Base-by-base conservation (phyloP, 164 flowering plant genomes). In the Pachysandra terminalis region DNA sequence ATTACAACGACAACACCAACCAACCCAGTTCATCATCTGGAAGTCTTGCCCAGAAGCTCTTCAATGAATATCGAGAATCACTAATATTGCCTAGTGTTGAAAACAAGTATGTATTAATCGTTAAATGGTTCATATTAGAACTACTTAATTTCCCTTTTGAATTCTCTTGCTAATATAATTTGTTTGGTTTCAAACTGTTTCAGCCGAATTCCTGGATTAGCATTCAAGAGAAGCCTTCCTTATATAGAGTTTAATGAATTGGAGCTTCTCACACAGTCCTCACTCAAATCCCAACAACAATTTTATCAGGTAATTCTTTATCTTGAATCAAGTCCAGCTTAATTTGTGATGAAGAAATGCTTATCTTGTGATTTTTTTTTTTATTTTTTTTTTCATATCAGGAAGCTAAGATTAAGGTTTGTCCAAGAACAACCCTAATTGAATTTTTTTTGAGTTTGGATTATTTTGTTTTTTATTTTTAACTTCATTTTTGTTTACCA, bases 391-490 rank as follows among this genome's bases (percentile, higher is more conserved):
- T 40, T 61, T 45, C 23, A 68, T 63, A n/a, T 19, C 93, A 92
- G 97, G 96, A 77, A 80, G 91, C 90, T 25, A 72, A 85, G 73
- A 87, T 93, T 66, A 85, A 90, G 98, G 98, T 92, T 41, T 55
- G 79, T 61, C 10, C 13, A 23, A 4, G 8, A 9, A 21, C 19
- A 4, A 27, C 27, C 25, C 17, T 35, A 3, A 32, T 32, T 32
- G 3, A 3, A 3, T 32, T 32, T 3, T 7, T 32, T 32, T 32
- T 7, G 7, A 32, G 7, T 32, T 32, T 3, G 37, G 37, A 7
- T 25, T 37, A 10, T 6, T 0, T 53, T 21, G 26, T 51, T 16
- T 48, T 52, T 57, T 22, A 41, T 27, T 37, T 21, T 9, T 21
- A 49, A 19, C 26, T 68, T 6, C 28, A 48, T 12, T 17, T 14